Evolutionary conservation across 345 rosid species (phyloP), one percentile per base, ranked within the genome.

Genomic region (Eucalyptus regnans): DNA sequence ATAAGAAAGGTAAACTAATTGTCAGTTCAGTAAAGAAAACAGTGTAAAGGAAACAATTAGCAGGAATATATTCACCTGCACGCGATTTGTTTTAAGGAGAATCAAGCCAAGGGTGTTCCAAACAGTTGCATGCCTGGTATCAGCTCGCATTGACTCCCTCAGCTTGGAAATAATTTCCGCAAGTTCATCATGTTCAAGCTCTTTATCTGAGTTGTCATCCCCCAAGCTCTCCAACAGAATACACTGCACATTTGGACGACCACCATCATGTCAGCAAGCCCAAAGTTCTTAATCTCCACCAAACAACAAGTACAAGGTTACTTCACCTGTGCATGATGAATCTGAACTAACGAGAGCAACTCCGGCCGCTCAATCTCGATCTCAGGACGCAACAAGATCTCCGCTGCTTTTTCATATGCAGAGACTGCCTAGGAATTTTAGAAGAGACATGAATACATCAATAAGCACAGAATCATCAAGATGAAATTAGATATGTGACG

Each of bases 311-410:
- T 51, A 92, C n/a, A 91, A 87, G 86, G 79, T 81, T 37, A 92
- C 49, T 79, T 33, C 92, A 97, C 99, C 99, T 97, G 99, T 33
- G 98, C 99, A 90, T 94, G 99, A 94, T 98, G 99, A 93, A 96
- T 92, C 89, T 98, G 99, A 91, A 98, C 96, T 80, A 95, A 92
- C 8, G 98, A 96, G 89, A 97, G 99, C 94, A 98, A 94, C 84
- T 97, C 98, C 17, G 97, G 98, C 93, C 99, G 92, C 86, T 97
- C 96, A 87, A 97, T 95, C 90, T 98, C 99, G 50, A 94, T 92
- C 94, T 97, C 99, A 90, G 95, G 94, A 50, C 95, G 93, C 17
- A 93, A 90, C 90, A 98, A 93, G 88, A 98, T 98, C 93, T 98
- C 99, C 88, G 93, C 96, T 27, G 99, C 99, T 91, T 95, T 98